phyloP scores from a whole-genome alignment of 371 early-diverging fungal genomes.

The Umbelopsis sp. region DNA sequence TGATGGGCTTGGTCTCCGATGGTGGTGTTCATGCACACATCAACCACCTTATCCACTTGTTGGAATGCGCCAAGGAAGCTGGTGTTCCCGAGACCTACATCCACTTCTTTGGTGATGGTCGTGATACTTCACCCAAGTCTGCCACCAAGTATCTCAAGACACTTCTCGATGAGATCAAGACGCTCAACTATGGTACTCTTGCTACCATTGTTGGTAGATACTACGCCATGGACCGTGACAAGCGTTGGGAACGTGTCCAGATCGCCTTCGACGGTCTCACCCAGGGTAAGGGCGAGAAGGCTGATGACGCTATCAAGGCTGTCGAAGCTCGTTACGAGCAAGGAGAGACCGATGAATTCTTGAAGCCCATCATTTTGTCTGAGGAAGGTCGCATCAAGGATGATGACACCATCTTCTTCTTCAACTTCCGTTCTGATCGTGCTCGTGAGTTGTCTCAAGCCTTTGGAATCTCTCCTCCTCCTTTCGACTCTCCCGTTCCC shows the following conservation, averaged over 20 bases:
- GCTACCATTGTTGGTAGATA: constrained; percentile 97
- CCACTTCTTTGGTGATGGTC: constrained; percentile 99
- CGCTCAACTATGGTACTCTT: constrained; percentile 80
- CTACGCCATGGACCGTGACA: constrained; percentile 99
- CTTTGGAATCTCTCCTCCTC: constrained; percentile 86
- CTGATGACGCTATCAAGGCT: constrained; percentile 70
- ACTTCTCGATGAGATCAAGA: constrained; percentile 68
- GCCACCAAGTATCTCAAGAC: constrained; percentile 74
- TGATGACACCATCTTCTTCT: constrained; percentile 87
- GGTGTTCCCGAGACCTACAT: constrained; percentile 89
- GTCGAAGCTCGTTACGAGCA: constrained; percentile 83
- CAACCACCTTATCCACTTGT: constrained; percentile 86
- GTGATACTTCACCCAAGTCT: constrained; percentile 97
- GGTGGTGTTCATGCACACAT: constrained; percentile 99
- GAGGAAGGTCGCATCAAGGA: constrained; percentile 79
- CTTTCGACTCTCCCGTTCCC: constrained; percentile 84
- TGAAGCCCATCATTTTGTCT: constrained; percentile 94
- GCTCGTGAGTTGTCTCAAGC: constrained; percentile 96
- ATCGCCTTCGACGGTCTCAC: constrained; percentile 91
- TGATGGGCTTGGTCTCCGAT: constrained; percentile 98
- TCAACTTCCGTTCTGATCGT: constrained; percentile 98
- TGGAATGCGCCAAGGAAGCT: constrained; percentile 84
- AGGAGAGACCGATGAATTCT: constrained; percentile 97
- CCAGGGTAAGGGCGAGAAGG: constrained; percentile 80
- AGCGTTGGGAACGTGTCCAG: constrained; percentile 98